Percentiles rank a stretch among this genome's conserved stretches.
Conservation (phyloP, 345 rosid species). For the Balakata baccata region DNA sequence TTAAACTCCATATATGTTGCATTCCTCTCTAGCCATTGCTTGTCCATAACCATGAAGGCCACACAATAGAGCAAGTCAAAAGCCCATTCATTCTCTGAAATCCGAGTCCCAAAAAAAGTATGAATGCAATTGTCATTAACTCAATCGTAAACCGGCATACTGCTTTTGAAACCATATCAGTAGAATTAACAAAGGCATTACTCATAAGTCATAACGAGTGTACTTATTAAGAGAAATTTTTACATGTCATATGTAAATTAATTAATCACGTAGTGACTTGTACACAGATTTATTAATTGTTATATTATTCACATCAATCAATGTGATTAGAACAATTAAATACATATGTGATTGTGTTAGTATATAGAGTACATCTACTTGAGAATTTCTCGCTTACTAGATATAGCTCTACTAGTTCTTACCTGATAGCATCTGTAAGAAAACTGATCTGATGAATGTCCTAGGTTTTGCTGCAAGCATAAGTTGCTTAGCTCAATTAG, state of each 20-base stretch:
- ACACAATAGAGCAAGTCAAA: conserved; percentile 92
- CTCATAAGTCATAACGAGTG: too few species aligned
- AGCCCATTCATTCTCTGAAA: conserved; percentile 81
- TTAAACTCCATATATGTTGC: conserved; percentile 97
- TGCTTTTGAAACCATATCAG: background rate
- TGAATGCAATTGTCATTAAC: background rate
- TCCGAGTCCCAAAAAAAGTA: background rate
- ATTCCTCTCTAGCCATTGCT: conserved; percentile 83
- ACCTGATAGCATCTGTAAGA: conserved; percentile 90
- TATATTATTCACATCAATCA: too few species aligned
- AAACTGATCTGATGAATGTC: conserved; percentile 66
- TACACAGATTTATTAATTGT: too few species aligned
- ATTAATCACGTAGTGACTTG: too few species aligned
- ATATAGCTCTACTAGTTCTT: conserved; percentile 5
- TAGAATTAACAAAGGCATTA: background rate
- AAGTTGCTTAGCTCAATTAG: conserved; percentile 14
- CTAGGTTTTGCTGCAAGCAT: conserved; percentile 66
- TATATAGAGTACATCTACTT: too few species aligned
- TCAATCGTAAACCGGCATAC: background rate
- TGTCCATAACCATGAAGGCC: conserved; percentile 84
- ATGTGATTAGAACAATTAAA: too few species aligned
- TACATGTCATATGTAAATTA: too few species aligned
- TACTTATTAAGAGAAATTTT: too few species aligned
- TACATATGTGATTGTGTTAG: too few species aligned
- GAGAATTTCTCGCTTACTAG: too few species aligned